Percentiles rank a stretch among this genome's conserved stretches.
These are phyloP conservation scores for Mycena rosella DNA, from an alignment of 768 basidiomycete species.

Conservation along the genomic window DNA sequence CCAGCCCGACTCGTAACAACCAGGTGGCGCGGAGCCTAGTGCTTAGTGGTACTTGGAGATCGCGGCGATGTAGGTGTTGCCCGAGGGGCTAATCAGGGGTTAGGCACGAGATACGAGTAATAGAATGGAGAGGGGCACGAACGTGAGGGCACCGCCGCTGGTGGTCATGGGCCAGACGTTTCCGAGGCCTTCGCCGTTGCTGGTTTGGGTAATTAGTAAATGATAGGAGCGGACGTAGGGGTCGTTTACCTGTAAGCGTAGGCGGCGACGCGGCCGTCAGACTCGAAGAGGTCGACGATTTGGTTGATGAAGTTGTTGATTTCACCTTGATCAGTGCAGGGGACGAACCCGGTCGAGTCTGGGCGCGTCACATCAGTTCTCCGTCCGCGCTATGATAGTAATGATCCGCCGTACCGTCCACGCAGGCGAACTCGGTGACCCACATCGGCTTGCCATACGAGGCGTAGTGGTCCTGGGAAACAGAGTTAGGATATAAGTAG, in stretches of 20 bases:
- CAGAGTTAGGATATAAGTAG: no score
- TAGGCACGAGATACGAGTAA: neutral
- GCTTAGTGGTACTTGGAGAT: constrained; percentile 33
- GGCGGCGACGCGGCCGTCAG: constrained; percentile 51
- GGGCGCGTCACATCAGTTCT: neutral
- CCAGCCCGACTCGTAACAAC: constrained; percentile 4
- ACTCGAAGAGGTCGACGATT: constrained; percentile 55
- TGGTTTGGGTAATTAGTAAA: neutral
- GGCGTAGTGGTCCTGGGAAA: constrained; percentile 55
- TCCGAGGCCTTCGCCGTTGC: constrained; percentile 61
- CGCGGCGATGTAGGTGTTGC: constrained; percentile 32
- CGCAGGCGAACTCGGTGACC: constrained; percentile 64
- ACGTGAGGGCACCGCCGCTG: constrained; percentile 25
- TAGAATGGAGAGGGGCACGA: constrained; percentile 1
- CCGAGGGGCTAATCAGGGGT: constrained; percentile 24
- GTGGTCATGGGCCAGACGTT: constrained; percentile 59
- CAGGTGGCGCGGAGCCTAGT: constrained; percentile 19
- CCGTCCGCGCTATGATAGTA: neutral
- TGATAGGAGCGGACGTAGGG: no score
- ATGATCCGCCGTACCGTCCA: constrained; percentile 50
- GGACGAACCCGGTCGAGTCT: constrained; percentile 55
- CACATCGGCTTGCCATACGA: constrained; percentile 61
- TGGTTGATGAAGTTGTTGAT: constrained; percentile 58
- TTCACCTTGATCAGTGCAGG: constrained; percentile 58
- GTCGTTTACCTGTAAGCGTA: constrained; percentile 53